These are phyloP conservation scores for Penstemon newberryi DNA, from an alignment of 257 asterid species.

Conservation along the genomic window DNA sequence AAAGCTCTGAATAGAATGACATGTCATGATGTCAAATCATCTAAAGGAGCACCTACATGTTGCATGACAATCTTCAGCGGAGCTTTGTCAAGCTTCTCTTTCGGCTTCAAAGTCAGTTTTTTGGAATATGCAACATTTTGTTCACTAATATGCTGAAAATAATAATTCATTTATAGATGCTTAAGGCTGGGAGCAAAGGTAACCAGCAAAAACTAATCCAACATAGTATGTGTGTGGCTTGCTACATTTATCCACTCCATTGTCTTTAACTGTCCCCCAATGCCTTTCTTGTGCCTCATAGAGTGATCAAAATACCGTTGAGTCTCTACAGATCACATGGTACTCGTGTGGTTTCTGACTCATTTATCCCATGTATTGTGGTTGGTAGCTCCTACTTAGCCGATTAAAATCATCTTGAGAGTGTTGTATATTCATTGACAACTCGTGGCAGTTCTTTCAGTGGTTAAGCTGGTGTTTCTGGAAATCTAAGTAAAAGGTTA, in stretches of 20 bases:
- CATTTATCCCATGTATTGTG: conserved; percentile 67
- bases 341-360: conserved; percentile 30
- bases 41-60: conserved; percentile 38
- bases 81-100: conserved; percentile 66
- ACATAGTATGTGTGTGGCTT: conserved; percentile 93
- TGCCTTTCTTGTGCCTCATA: conserved; percentile 74
- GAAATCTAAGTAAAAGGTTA: conserved; percentile 65
- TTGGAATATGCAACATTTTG: conserved; percentile 66
- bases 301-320: conserved; percentile 55
- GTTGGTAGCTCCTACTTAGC: conserved; percentile 62
- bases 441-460: conserved; percentile 85
- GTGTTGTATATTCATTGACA: conserved; percentile 74
- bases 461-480: conserved; percentile 94
- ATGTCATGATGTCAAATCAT: conserved; percentile 26
- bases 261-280: conserved; percentile 70
- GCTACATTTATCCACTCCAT: conserved; percentile 71
- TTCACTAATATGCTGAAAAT: conserved; percentile 52
- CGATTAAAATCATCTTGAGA: conserved; percentile 82
- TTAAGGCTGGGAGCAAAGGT: conserved; percentile 97
- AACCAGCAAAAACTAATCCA: conserved; percentile 79
- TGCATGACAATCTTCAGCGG: conserved; percentile 56
- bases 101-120: conserved; percentile 67
- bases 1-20: conserved; percentile 44
- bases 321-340: conserved; percentile 28
- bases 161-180: conserved; percentile 73